Percentiles rank a stretch among this genome's conserved stretches.
Evolutionary conservation across 106 monocot genomes (phyloP).

Genomic region (Xerophyta viscosa): DNA sequence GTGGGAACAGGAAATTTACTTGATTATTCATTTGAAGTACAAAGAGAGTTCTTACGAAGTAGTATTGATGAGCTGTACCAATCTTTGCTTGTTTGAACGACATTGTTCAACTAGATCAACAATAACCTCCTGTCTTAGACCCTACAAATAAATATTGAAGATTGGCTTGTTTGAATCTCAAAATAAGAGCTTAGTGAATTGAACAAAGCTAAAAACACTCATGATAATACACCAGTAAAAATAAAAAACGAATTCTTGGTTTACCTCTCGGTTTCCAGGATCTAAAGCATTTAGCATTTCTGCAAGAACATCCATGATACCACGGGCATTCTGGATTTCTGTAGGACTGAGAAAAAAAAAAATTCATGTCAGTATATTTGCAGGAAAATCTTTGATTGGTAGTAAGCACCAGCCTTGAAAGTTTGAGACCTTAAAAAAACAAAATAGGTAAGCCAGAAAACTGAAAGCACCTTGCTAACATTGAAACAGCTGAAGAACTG

Average conservation of each 20-base stretch:
- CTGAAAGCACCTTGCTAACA: too few species aligned
- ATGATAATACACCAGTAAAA: not conserved
- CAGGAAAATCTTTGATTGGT: not conserved
- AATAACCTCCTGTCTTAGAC: conserved; percentile 78
- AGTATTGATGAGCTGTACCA: conserved; percentile 82
- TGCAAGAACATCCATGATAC: conserved; percentile 83
- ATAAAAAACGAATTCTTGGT: conserved; percentile 2
- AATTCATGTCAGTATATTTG: not conserved
- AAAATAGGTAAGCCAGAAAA: too few species aligned
- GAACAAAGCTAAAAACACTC: too few species aligned
- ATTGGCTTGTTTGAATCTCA: too few species aligned
- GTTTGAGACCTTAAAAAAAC: too few species aligned
- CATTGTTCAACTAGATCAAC: conserved; percentile 85
- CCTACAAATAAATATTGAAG: conserved; percentile 33
- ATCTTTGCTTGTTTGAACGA: conserved; percentile 63
- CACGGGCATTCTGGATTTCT: conserved; percentile 89
- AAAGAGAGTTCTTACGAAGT: conserved; percentile 59
- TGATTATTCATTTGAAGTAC: not conserved
- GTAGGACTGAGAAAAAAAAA: conserved; percentile 33
- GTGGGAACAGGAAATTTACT: too few species aligned
- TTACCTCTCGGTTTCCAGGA: conserved; percentile 92
- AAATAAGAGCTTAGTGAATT: too few species aligned
- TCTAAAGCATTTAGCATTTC: conserved; percentile 94
- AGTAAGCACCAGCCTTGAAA: too few species aligned
- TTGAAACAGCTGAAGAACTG: too few species aligned